Evolutionary conservation across 2,329 filamentous ascomycete species (phyloP), one percentile per base, ranked within the genome.

Genomic region (Hypoxylon sp.): DNA sequence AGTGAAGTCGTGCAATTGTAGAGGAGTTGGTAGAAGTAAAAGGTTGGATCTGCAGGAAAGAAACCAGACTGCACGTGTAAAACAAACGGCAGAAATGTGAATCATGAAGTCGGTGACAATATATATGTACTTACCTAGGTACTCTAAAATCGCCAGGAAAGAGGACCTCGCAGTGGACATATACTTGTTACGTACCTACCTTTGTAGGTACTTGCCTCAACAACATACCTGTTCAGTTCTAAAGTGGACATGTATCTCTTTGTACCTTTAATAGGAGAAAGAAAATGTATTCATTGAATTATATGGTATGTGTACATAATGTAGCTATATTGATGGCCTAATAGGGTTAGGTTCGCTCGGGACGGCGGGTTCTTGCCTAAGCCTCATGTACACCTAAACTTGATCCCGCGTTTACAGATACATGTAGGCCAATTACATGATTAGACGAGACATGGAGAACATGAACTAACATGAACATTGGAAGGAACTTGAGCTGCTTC

Each of bases 371-470:
- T 29, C 57, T 37, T 62, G 29, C 59, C 48, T 39, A 35, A 35
- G 39, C n/a, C 46, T n/a, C 19, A 33, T 29, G 24, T 26, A 22
- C 26, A 19, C 17, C 42, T 39, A 31, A 44, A 11, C 11, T 37
- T 22, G 33, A 63, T 14, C 42, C 14, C 33, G 53, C 59, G 59
- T 63, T 59, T 63, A 47, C 29, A 9, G 33, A 37, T 26, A n/a
- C n/a, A n/a, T n/a, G n/a, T n/a, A 37, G 13, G 37, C 11, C 13
- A 37, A 6, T 39, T 17, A 67, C 19, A 22, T 22, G 19, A 59
- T 59, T 31, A 63, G 14, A 59, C 19, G 22, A 14, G 13, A 59
- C 64, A 19, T 48, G 61, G 5, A n/a, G 13, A 62, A 69, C 55
- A 42, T 69, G 55, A 58, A 1, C 14, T n/a, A 6, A 26, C 19